Percentiles rank a stretch among this genome's conserved stretches.
Evolutionary conservation across 768 basidiomycete species (phyloP).

Genomic region (Boletales sp.): DNA sequence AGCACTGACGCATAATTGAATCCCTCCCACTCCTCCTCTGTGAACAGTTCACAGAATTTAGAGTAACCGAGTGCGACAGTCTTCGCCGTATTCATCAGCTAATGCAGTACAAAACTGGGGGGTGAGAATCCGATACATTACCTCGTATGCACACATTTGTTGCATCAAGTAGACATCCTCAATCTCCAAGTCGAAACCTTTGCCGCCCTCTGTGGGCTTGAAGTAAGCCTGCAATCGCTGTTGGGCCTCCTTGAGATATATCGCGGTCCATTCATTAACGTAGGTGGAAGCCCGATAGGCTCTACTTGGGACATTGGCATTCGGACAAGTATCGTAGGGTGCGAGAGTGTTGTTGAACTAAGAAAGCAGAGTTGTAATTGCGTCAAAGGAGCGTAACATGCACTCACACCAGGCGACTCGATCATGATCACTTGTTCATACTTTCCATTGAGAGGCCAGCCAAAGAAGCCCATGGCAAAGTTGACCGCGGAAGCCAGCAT

Average conservation of each 20-base stretch:
- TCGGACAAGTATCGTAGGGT: slow-evolving; percentile 80
- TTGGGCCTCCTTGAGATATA: slow-evolving; percentile 68
- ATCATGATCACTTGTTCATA: slow-evolving; percentile 79
- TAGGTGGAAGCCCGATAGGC: slow-evolving; percentile 56
- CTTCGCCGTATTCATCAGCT: slow-evolving; percentile 33
- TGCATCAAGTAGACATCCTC: slow-evolving; percentile 78
- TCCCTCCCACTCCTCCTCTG: slow-evolving; percentile 89
- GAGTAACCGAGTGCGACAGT: slow-evolving; percentile 91
- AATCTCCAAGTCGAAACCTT: slow-evolving; percentile 59
- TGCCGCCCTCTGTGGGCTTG: slow-evolving; percentile 10
- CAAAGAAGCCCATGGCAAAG: slow-evolving; percentile 74
- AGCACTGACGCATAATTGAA: slow-evolving; percentile 76
- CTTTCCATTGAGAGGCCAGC: slow-evolving; percentile 65
- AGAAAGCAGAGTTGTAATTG: not conserved
- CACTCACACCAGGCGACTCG: slow-evolving; percentile 54
- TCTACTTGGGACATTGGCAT: slow-evolving; percentile 47
- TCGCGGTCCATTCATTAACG: slow-evolving; percentile 59
- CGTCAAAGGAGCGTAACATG: slow-evolving; percentile 6
- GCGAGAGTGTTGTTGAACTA: slow-evolving; percentile 84
- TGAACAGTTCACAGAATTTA: slow-evolving; percentile 88
- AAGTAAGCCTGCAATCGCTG: slow-evolving; percentile 57
- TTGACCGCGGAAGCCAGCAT: slow-evolving; percentile 65
- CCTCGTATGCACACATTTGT: slow-evolving; percentile 84
- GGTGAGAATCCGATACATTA: slow-evolving; percentile 15
- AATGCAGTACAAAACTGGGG: not conserved